phyloP scores from a whole-genome alignment of 495 filamentous ascomycete genomes.

The Paragyromitra xinjiangensis region DNA sequence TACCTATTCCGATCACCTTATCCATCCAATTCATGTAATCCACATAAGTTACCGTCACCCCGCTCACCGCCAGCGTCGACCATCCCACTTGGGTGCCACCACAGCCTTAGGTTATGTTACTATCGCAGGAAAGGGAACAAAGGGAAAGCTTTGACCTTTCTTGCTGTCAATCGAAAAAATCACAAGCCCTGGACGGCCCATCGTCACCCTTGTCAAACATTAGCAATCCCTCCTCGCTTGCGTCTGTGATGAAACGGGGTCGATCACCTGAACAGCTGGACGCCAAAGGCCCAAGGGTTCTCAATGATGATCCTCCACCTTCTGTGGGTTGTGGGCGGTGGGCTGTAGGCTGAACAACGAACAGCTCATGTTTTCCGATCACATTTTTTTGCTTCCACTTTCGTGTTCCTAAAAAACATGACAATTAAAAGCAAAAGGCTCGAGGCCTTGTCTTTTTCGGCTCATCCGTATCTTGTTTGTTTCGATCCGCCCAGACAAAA shows the following conservation, averaged over 20 bases:
- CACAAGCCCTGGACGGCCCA: slow-evolving; percentile 50
- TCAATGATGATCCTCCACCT: slow-evolving; percentile 29
- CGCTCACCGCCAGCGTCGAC: slow-evolving; percentile 38
- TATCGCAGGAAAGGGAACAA: slow-evolving; percentile 9
- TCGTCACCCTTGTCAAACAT: slow-evolving; percentile 54
- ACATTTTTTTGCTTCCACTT: slow-evolving; percentile 21
- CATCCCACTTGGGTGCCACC: slow-evolving; percentile 28
- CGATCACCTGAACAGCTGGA: slow-evolving; percentile 53
- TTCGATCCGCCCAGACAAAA: slow-evolving; percentile 16
- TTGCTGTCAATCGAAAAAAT: slow-evolving; percentile 50
- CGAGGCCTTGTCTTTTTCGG: slow-evolving; percentile 19
- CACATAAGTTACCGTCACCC: slow-evolving; percentile 47
- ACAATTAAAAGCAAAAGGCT: slow-evolving; percentile 20
- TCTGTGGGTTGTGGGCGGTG: slow-evolving; percentile 19
- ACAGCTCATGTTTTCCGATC: slow-evolving; percentile 40
- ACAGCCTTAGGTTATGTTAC: slow-evolving; percentile 20
- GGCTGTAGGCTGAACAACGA: slow-evolving; percentile 28
- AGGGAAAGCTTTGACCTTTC: slow-evolving; percentile 55
- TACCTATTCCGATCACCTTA: slow-evolving; percentile 35
- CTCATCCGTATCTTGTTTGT: slow-evolving; percentile 14
- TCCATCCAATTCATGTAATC: slow-evolving; percentile 13
- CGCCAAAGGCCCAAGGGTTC: slow-evolving; percentile 36
- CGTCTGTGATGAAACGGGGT: slow-evolving; percentile 48
- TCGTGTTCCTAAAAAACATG: slow-evolving; percentile 9
- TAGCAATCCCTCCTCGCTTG: slow-evolving; percentile 53